These are phyloP conservation scores for Candida verbasci DNA, from an alignment of 805 yeast genomes.

Conservation along the genomic window DNA sequence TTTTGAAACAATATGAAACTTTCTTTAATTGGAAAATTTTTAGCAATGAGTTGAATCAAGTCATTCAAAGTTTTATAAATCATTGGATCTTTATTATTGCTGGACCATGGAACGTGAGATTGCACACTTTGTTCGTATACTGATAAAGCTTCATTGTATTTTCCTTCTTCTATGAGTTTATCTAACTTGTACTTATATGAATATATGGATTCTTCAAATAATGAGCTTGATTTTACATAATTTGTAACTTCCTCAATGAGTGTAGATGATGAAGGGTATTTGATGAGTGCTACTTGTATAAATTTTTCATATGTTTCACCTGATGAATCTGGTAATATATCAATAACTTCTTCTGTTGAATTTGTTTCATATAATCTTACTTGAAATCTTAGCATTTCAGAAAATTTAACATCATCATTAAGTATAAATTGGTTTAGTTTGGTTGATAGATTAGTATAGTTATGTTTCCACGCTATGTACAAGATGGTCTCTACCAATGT, in stretches of 20 bases:
- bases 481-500: conserved; percentile 17
- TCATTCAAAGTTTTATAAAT: conserved; percentile 40
- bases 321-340: conserved; percentile 1
- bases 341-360: background rate
- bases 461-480: conserved; percentile 9
- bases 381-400: conserved; percentile 16
- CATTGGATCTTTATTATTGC: conserved; percentile 23
- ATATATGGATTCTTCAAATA: conserved; percentile 14
- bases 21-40: conserved; percentile 18
- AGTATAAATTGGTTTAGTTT: conserved; percentile 13
- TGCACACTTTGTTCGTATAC: conserved; percentile 30
- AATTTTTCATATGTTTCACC: conserved; percentile 12
- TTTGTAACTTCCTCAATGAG: conserved; percentile 13
- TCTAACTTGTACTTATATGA: conserved; percentile 29
- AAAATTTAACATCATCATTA: conserved; percentile 20
- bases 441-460: conserved; percentile 5
- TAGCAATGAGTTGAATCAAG: conserved; percentile 34
- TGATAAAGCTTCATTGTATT: conserved; percentile 19
- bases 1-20: conserved; percentile 30
- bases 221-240: conserved; percentile 10
- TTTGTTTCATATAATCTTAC: conserved; percentile 11
- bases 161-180: conserved; percentile 15
- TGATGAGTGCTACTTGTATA: conserved; percentile 14
- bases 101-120: conserved; percentile 19
- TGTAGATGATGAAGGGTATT: conserved; percentile 14